These are phyloP conservation scores for Chrysanthemum lavandulifolium DNA, from an alignment of 129 eudicot genomes.

Conservation along the genomic window DNA sequence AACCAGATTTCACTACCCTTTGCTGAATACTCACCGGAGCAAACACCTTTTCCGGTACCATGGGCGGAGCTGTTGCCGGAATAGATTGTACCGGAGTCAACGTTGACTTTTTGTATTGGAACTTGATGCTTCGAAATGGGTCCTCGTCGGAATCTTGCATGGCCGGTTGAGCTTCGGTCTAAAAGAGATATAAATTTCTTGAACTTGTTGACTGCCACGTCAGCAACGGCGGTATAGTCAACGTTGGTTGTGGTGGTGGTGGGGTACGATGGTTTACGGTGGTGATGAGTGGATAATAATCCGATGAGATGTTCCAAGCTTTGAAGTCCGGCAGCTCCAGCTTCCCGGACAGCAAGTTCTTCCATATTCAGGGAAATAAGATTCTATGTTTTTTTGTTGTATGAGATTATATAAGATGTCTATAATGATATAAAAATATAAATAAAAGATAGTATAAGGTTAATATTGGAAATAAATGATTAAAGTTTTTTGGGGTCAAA, in stretches of 20 bases:
- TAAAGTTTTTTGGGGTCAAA: conserved; percentile 17
- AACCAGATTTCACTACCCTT: conserved; percentile 38
- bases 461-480: not conserved
- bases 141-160: conserved; percentile 92
- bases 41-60: conserved; percentile 22
- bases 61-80: not conserved
- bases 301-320: conserved; percentile 78
- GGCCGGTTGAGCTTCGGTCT: conserved; percentile 77
- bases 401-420: conserved; percentile 58
- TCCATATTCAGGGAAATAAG: conserved; percentile 43
- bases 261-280: conserved; percentile 27
- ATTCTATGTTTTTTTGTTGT: not conserved
- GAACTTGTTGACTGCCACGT: conserved; percentile 76
- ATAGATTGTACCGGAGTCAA: not conserved
- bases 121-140: conserved; percentile 35
- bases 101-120: not conserved
- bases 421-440: conserved; percentile 13
- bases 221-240: conserved; percentile 73
- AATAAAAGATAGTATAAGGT: not conserved
- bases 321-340: conserved; percentile 77
- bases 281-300: conserved; percentile 52
- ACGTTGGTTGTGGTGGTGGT: not conserved
- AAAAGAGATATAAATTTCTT: conserved; percentile 77
- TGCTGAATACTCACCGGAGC: conserved; percentile 48
- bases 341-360: conserved; percentile 71